Conservation (phyloP, 805 yeast species). For the Candida caryicola region DNA sequence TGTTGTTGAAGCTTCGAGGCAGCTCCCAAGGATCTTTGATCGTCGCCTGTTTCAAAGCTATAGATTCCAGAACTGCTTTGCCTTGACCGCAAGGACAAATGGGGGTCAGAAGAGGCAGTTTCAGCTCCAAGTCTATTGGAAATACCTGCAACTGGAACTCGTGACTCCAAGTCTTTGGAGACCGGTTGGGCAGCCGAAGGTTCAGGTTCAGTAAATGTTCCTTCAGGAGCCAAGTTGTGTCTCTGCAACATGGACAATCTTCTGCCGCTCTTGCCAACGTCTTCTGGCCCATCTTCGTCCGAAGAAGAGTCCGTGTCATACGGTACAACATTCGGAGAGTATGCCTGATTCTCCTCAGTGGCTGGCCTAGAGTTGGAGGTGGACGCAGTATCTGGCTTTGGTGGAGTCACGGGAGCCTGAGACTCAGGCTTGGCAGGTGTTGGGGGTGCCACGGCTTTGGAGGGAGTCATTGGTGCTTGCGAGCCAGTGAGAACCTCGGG, state of each 20-base stretch:
- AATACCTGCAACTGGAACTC: not conserved
- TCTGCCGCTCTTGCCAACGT: conserved; percentile 14
- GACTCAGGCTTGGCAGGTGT: conserved; percentile 5
- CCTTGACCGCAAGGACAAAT: conserved; percentile 13
- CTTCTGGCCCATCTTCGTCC: conserved; percentile 26
- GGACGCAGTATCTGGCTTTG: conserved; percentile 22
- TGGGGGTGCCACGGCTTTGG: not conserved
- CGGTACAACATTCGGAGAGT: conserved; percentile 36
- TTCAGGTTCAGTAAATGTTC: conserved; percentile 1
- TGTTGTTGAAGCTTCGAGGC: conserved; percentile 19
- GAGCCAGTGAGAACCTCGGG: not conserved
- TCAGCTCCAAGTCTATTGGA: conserved; percentile 1
- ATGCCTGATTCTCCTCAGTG: conserved; percentile 1
- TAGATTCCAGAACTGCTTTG: conserved; percentile 21
- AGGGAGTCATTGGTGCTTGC: not conserved
- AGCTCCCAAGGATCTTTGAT: conserved; percentile 26
- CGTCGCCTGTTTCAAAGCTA: conserved; percentile 44
- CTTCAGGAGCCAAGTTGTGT: conserved; percentile 25
- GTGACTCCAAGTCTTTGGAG: not conserved
- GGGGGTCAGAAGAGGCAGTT: conserved; percentile 5
- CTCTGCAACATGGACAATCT: conserved; percentile 33
- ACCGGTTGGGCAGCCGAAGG: not conserved
- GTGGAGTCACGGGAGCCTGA: conserved; percentile 10
- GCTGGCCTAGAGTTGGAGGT: conserved; percentile 1
- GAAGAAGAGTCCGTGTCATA: conserved; percentile 29